phyloP scores from a whole-genome alignment of 2,329 filamentous ascomycete genomes.

The Aspergillus jensenii region DNA sequence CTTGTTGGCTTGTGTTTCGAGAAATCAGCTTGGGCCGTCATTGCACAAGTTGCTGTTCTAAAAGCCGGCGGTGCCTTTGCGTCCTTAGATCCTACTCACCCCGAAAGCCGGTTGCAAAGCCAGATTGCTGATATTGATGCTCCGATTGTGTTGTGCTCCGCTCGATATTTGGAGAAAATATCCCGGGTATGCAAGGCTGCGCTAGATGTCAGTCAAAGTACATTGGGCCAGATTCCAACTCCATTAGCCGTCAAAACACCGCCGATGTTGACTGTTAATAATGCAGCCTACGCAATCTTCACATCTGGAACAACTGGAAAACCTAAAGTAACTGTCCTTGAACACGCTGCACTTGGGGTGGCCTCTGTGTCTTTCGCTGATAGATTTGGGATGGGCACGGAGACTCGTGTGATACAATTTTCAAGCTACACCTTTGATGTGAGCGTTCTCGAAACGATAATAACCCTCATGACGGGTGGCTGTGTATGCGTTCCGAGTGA shows the following conservation, averaged over 20 bases:
- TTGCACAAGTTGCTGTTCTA: slow-evolving; percentile 42
- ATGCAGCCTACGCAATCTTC: slow-evolving; percentile 61
- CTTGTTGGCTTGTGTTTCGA: slow-evolving; percentile 45
- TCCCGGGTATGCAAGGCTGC: slow-evolving; percentile 28
- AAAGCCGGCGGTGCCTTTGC: slow-evolving; percentile 46
- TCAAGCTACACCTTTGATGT: slow-evolving; percentile 59
- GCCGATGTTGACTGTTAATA: slow-evolving; percentile 20
- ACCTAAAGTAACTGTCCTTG: slow-evolving; percentile 63
- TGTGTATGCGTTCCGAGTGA: slow-evolving; percentile 60
- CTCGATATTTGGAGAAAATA: slow-evolving; percentile 28
- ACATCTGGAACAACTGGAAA: slow-evolving; percentile 58
- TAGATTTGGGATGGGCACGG: slow-evolving; percentile 50
- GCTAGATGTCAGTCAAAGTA: slow-evolving; percentile 28
- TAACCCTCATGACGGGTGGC: slow-evolving; percentile 56
- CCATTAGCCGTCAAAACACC: slow-evolving; percentile 18
- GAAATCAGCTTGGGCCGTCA: slow-evolving; percentile 45
- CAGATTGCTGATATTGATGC: slow-evolving; percentile 38
- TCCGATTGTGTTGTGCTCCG: slow-evolving; percentile 35
- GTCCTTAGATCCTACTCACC: slow-evolving; percentile 42
- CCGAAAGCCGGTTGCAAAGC: slow-evolving; percentile 35
- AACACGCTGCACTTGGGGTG: slow-evolving; percentile 59
- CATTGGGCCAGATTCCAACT: slow-evolving; percentile 28
- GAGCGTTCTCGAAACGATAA: slow-evolving; percentile 55
- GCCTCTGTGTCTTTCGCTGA: slow-evolving; percentile 53
- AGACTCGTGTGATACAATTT: slow-evolving; percentile 60